Base-by-base conservation (phyloP, 2,329 filamentous ascomycete genomes). In the Phymatotrichopsis omnivora region DNA sequence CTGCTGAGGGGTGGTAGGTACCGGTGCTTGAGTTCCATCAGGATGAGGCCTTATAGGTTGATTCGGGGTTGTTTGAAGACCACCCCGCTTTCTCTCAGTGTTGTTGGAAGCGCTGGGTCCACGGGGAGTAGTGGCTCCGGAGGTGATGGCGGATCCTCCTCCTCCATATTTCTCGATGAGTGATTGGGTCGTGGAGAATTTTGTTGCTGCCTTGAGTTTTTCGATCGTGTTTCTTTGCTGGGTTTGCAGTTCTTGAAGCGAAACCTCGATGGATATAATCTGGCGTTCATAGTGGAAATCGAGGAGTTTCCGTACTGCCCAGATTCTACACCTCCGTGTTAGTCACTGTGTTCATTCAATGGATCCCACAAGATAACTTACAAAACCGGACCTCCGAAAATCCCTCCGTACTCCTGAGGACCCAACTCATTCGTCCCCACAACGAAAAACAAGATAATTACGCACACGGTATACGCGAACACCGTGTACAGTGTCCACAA, bases 101-200 rank as follows among this genome's bases (percentile, higher is more conserved):
- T 30, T 19, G 11, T 11, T 17, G 25, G 27, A 16, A 25, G 32
- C 17, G 16, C 34, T n/a, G 34, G 23, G 19, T n/a, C 68, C 67
- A 58, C 71, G 67, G 51, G 79, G 76, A 16, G 71, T 68, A 7
- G n/a, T n/a, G n/a, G n/a, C n/a, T n/a, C n/a, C n/a, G n/a, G n/a
- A n/a, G n/a, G n/a, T n/a, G n/a, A n/a, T n/a, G n/a, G n/a, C n/a
- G n/a, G n/a, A n/a, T n/a, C n/a, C n/a, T 39, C 23, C 42, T 5
- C 77, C 82, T 27, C 86, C 87, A 62, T 98, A 98, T 60, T 96
- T 98, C 60, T 96, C 85, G 8, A 98, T 74, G 49, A 98, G 67
- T 61, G 95, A 78, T 60, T 93, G 77, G 1, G 91, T 98, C 24
- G 87, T 91, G 64, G 96, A 85, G 67, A 95, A 98, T 63, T 84